These are phyloP conservation scores for Beauveria medogensis DNA, from an alignment of 2,329 filamentous ascomycete species.

Conservation along the genomic window DNA sequence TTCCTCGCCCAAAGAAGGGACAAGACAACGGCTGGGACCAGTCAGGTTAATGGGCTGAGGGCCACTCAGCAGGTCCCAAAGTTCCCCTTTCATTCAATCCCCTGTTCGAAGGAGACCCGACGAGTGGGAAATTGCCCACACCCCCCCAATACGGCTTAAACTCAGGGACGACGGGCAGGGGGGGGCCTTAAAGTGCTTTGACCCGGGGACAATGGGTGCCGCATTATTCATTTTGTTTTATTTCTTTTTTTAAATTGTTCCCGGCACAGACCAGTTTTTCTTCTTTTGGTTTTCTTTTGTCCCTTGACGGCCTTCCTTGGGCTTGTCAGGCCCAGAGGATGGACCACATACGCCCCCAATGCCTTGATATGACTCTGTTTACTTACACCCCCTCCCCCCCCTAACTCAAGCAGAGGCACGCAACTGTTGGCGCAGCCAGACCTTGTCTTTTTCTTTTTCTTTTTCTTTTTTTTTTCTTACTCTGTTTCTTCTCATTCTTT, in stretches of 20 bases:
- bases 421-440: conserved; percentile 8
- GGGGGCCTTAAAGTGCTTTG: conserved; percentile 8
- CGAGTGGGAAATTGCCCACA: conserved; percentile 12
- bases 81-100: conserved; percentile 11
- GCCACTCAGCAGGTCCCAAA: neutral
- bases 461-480: conserved; percentile 3
- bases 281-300: conserved; percentile 1
- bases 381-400: neutral
- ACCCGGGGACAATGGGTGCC: conserved; percentile 5
- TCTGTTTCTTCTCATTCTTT: conserved; percentile 13
- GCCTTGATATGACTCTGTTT: conserved; percentile 4
- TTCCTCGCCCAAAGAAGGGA: neutral
- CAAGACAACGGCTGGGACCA: too few relatives aligned
- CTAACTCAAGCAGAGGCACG: conserved; percentile 3
- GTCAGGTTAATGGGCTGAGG: conserved; percentile 3
- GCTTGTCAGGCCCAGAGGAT: conserved; percentile 8
- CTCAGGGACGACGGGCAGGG: conserved; percentile 1
- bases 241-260: conserved; percentile 3
- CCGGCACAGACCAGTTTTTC: conserved; percentile 11
- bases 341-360: conserved; percentile 4
- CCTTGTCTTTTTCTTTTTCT: conserved; percentile 7
- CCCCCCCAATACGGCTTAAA: conserved; percentile 9
- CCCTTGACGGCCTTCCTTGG: neutral
- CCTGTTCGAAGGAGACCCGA: conserved; percentile 12
- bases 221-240: neutral